A percentile compares a stretch with the other conserved stretches of the same genome.
phyloP scores from a whole-genome alignment of 106 monocot species.

The Posidonia australis region DNA sequence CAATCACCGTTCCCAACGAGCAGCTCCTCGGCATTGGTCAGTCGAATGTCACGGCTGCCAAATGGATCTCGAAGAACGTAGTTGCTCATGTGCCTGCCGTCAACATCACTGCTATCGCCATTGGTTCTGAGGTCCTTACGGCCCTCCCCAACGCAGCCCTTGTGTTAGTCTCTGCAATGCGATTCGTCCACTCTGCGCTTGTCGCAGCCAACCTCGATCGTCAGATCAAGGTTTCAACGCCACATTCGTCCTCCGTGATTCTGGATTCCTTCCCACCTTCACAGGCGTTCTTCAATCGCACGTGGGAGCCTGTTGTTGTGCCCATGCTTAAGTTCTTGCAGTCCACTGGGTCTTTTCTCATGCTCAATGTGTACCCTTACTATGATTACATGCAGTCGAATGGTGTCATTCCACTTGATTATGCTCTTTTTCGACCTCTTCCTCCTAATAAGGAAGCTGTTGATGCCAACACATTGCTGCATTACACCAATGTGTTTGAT shows the following conservation, averaged over 20 bases:
- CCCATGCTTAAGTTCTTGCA: slow-evolving; percentile 89
- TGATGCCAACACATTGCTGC: slow-evolving; percentile 87
- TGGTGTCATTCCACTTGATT: slow-evolving; percentile 87
- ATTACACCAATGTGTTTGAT: slow-evolving; percentile 98
- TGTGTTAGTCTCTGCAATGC: slow-evolving; percentile 59
- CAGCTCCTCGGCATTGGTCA: slow-evolving; percentile 84
- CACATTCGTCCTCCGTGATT: slow-evolving; percentile 84
- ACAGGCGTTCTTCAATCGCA: slow-evolving; percentile 87
- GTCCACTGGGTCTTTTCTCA: slow-evolving; percentile 54
- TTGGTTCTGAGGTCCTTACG: slow-evolving; percentile 81
- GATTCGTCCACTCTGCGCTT: slow-evolving; percentile 83
- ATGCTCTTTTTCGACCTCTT: slow-evolving; percentile 88
- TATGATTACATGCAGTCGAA: slow-evolving; percentile 94
- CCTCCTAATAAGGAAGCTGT: slow-evolving; percentile 97
- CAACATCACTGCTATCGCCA: slow-evolving; percentile 74
- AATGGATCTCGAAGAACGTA: slow-evolving; percentile 83
- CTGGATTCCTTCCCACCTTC: slow-evolving; percentile 97
- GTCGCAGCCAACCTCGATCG: slow-evolving; percentile 80
- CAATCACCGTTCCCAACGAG: slow-evolving; percentile 83
- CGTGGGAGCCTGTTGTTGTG: slow-evolving; percentile 50
- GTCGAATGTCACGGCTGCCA: slow-evolving; percentile 89
- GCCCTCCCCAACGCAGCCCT: slow-evolving; percentile 85
- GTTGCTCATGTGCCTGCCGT: slow-evolving; percentile 71
- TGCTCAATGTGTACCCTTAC: slow-evolving; percentile 98
- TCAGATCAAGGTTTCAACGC: slow-evolving; percentile 73